Evolutionary conservation across 306 rosid species (phyloP), one percentile per base, ranked within the genome.

Genomic region (Sicyos edulis): DNA sequence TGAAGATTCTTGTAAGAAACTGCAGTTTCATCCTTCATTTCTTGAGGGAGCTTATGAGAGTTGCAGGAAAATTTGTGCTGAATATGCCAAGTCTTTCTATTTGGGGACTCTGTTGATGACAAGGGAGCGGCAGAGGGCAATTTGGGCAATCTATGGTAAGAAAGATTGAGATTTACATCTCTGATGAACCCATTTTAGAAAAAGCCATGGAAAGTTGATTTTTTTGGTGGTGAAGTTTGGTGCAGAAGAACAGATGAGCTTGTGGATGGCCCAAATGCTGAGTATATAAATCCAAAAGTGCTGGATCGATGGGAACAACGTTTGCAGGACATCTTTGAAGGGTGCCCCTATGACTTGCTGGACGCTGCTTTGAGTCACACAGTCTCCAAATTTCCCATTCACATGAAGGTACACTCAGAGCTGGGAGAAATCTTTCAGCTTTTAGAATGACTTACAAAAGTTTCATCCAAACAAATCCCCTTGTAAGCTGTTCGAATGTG

Each of bases 231-330:
- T 75, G 42, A 76, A 92, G 98, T 90, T 76, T 92, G 96, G 98
- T 90, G 96, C 77, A 86, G 98, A 79, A 88, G 98, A 76, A 88
- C 96, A 34, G 98, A 92, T 82, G 96, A 90, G 47, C 78, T 90
- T 11, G 96, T 92, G 29, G 96, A 92, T 53, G 96, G 92, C 42
- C 98, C 98, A 2, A 89, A 92, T 57, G 87, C 97, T 4, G 86
- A 1, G 1, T 76, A 80, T 70, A 86, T 86, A 92, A 86, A 79
- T 82, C 77, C 88, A 24, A 72, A 79, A 70, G 97, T 85, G 80
- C 98, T 92, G 74, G 90, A 90, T 77, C 54, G 96, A n/a, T 92
- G 98, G 96, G 96, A 92, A 83, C 83, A 86, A 53, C 85, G 92
- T 75, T 80, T 92, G 20, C 71, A 88, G 68, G 86, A 90, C 55